Conservation (phyloP, 2,329 filamentous ascomycete species). For the Fusarium azukiicola region DNA sequence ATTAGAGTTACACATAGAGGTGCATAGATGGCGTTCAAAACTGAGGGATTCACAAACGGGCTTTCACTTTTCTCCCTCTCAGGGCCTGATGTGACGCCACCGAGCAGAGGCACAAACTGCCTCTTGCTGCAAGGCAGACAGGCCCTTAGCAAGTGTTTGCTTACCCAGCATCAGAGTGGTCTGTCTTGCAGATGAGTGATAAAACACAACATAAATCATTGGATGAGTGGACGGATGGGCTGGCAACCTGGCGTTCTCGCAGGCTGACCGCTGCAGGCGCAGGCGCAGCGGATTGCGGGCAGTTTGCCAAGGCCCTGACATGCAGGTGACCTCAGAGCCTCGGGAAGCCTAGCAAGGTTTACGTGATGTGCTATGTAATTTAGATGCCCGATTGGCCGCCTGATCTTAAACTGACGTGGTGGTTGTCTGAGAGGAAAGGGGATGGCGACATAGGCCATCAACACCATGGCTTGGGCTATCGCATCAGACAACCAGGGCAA, state of each 20-base stretch:
- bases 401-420: neutral
- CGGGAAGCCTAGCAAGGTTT: neutral
- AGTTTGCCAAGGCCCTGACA: neutral
- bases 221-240: neutral
- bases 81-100: neutral
- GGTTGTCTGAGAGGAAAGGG: neutral
- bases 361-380: neutral
- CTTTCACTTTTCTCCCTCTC: neutral
- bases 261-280: neutral
- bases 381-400: neutral
- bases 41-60: neutral
- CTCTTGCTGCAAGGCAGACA: slow-evolving; percentile 3
- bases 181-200: neutral
- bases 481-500: neutral
- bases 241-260: neutral
- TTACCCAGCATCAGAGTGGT: neutral
- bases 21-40: neutral
- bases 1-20: neutral
- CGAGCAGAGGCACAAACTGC: neutral
- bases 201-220: neutral
- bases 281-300: neutral
- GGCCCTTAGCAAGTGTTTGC: neutral
- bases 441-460: neutral
- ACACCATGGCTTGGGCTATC: neutral
- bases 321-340: neutral